Evolutionary conservation across 1,284 basidiomycete species (phyloP).

Genomic region (Albatrellus sp.): DNA sequence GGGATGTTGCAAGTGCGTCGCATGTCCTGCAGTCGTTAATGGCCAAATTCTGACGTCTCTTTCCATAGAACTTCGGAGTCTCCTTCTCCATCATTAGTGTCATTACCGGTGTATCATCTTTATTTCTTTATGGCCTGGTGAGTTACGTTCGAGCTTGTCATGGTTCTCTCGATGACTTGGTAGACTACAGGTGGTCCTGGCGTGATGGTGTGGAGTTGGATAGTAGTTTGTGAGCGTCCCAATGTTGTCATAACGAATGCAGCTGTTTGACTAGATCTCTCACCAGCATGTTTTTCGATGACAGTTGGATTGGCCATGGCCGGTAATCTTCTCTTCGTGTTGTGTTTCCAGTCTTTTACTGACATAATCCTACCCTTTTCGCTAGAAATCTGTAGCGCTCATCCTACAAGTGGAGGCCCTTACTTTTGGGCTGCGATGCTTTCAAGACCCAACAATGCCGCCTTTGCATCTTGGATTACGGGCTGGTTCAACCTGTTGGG

Average conservation of each 20-base stretch:
- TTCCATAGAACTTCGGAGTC: conserved; percentile 56
- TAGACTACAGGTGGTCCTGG: conserved; percentile 62
- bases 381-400: conserved; percentile 56
- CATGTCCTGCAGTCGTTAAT: conserved; percentile 4
- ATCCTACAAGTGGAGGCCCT: conserved; percentile 64
- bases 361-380: background rate
- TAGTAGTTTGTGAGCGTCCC: conserved; percentile 40
- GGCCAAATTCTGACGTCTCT: conserved; percentile 1
- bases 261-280: background rate
- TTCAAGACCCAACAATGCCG: conserved; percentile 37
- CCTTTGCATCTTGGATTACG: conserved; percentile 58
- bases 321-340: conserved; percentile 24
- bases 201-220: conserved; percentile 67
- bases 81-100: conserved; percentile 69
- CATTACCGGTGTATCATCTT: conserved; percentile 54
- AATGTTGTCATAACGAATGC: background rate
- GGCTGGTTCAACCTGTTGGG: conserved; percentile 70
- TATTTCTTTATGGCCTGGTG: conserved; percentile 57
- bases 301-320: conserved; percentile 59
- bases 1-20: conserved; percentile 42
- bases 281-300: conserved; percentile 48
- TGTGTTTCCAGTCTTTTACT: background rate
- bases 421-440: conserved; percentile 72
- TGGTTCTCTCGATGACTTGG: conserved; percentile 6
- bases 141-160: conserved; percentile 14